A percentile compares a stretch with the other conserved stretches of the same genome.
These are phyloP conservation scores for Debaryomyces singareniensis DNA, from an alignment of 1,139 yeast genomes.

Conservation along the genomic window DNA sequence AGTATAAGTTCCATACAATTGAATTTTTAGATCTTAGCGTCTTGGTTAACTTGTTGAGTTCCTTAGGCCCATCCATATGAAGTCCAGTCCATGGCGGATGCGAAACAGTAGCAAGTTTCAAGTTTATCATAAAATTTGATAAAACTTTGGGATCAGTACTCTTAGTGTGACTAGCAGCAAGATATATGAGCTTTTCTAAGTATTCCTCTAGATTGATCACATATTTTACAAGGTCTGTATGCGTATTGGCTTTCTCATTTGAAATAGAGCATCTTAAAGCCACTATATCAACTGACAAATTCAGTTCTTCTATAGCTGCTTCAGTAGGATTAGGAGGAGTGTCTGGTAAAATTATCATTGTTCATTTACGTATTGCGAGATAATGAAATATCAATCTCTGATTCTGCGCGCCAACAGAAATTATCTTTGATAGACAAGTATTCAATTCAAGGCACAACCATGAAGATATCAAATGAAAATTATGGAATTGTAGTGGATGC, in stretches of 20 bases:
- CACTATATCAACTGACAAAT: slow-evolving; percentile 6
- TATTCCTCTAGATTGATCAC: slow-evolving; percentile 29
- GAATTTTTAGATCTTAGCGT: slow-evolving; percentile 1
- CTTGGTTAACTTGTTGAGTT: neutral
- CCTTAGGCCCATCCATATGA: neutral
- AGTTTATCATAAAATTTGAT: slow-evolving; percentile 3
- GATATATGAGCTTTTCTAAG: slow-evolving; percentile 18
- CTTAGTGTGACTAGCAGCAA: slow-evolving; percentile 3
- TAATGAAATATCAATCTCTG: no score
- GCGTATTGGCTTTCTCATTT: slow-evolving; percentile 10
- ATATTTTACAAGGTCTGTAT: slow-evolving; percentile 26
- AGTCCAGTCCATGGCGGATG: slow-evolving; percentile 14
- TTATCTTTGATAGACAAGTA: no score
- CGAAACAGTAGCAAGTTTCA: slow-evolving; percentile 3
- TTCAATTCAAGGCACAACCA: no score
- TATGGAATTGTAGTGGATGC: slow-evolving; percentile 78
- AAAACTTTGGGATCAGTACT: slow-evolving; percentile 3
- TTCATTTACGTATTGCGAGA: no score
- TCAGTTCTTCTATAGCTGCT: slow-evolving; percentile 1
- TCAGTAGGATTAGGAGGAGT: slow-evolving; percentile 12
- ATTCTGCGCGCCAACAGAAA: no score
- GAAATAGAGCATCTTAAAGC: slow-evolving; percentile 14
- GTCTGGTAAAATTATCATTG: slow-evolving; percentile 19
- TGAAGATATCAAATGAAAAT: slow-evolving; percentile 9
- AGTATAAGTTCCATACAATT: slow-evolving; percentile 21